Percentiles rank a stretch among this genome's conserved stretches.
Conservation (phyloP, 2,329 filamentous ascomycete species). For the Epichloe elymi region DNA sequence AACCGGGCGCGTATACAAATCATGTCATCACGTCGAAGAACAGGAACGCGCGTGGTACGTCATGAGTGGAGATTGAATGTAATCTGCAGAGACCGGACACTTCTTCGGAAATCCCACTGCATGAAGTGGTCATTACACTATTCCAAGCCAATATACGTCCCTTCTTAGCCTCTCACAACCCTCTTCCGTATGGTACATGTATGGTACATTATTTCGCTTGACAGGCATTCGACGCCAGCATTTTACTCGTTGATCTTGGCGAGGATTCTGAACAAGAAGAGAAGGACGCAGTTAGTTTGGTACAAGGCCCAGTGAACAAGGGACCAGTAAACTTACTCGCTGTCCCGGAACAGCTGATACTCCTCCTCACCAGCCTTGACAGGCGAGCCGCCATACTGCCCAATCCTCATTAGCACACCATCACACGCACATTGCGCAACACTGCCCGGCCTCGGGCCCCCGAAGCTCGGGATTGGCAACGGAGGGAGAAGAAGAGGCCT, state of each 20-base stretch:
- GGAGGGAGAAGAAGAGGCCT: slow-evolving; percentile 20
- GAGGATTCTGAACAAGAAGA: slow-evolving; percentile 53
- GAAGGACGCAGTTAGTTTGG: not conserved
- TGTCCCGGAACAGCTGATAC: slow-evolving; percentile 89
- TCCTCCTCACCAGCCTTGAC: slow-evolving; percentile 98
- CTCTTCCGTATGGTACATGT: slow-evolving; percentile 20
- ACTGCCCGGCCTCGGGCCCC: too few relatives aligned
- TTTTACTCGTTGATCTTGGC: slow-evolving; percentile 95
- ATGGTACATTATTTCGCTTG: slow-evolving; percentile 19
- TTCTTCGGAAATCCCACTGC: slow-evolving; percentile 6
- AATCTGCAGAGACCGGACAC: slow-evolving; percentile 11
- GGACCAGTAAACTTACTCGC: slow-evolving; percentile 60
- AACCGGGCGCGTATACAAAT: too few relatives aligned
- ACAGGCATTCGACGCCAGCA: slow-evolving; percentile 9
- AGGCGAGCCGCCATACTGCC: slow-evolving; percentile 78
- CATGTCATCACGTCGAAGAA: not conserved
- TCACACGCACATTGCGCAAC: not conserved
- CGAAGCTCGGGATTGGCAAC: too few relatives aligned
- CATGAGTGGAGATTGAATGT: slow-evolving; percentile 18
- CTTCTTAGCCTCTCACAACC: not conserved
- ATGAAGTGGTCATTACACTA: not conserved
- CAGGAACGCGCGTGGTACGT: not conserved
- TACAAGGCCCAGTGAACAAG: not conserved
- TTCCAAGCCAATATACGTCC: not conserved
- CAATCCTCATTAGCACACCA: not conserved